Evolutionary conservation across 768 basidiomycete species (phyloP).

Genomic region (Daedaleopsis sinensis): DNA sequence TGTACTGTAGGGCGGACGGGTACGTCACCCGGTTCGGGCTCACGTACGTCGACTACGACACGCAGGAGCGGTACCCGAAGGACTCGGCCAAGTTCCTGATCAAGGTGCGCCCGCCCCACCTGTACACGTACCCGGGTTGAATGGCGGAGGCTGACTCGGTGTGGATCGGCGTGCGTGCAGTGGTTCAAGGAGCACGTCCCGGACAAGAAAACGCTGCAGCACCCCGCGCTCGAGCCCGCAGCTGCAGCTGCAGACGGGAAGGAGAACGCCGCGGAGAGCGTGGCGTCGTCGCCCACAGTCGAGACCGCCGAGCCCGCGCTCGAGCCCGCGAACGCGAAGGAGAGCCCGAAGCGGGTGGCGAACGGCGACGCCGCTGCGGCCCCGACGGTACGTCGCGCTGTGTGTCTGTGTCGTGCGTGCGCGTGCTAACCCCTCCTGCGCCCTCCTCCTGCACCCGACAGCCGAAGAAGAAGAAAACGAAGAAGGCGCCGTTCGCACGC

Average conservation of each 20-base stretch:
- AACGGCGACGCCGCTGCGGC: constrained; percentile 12
- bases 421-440: neutral
- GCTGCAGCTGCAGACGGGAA: neutral
- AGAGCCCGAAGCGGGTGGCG: constrained; percentile 9
- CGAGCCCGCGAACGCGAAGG: too few relatives aligned
- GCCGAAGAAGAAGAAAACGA: constrained; percentile 28
- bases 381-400: constrained; percentile 9
- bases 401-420: neutral
- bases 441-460: neutral
- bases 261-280: neutral
- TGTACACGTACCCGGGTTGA: too few relatives aligned
- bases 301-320: constrained; percentile 7
- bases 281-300: constrained; percentile 10
- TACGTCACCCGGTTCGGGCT: constrained; percentile 70
- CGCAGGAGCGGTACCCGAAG: constrained; percentile 68
- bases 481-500: constrained; percentile 28
- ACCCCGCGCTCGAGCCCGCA: constrained; percentile 3
- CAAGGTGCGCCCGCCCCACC: constrained; percentile 40
- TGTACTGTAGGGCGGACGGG: constrained; percentile 56
- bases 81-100: constrained; percentile 59
- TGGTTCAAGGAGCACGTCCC: constrained; percentile 37
- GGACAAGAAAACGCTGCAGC: neutral
- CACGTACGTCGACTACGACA: constrained; percentile 72
- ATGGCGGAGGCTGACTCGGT: too few relatives aligned
- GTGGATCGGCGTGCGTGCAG: too few relatives aligned